Evolutionary conservation across 2,329 filamentous ascomycete genomes (phyloP), one percentile per base, ranked within the genome.

Genomic region (Aspergillus pseudoglaucus): DNA sequence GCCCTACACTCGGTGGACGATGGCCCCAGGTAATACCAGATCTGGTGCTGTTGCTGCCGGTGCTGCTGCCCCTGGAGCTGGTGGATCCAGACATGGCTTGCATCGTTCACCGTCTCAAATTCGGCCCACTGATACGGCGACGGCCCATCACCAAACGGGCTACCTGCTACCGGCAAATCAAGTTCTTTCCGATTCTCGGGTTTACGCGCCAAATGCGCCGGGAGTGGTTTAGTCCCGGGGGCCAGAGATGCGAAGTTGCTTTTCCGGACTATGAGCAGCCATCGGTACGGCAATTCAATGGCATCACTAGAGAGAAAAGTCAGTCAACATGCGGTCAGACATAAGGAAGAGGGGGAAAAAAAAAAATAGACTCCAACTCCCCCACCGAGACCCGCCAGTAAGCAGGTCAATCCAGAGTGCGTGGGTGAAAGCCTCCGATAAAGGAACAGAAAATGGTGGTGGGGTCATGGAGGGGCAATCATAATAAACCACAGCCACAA

Each of bases 21-120:
- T 64, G 82, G 82, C 27, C 88, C 88, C 51, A 98, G 77, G 65
- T 96, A 97, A 70, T 89, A 81, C 88, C 90, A 97, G 15, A 95
- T 67, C 63, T 88, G 84, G 52, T 91, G 80, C 14, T 83, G 76
- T 63, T 86, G 87, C 51, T 70, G 70, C 7, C 95, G 67, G 60
- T 95, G 82, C 49, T 94, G 74, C 68, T 84, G 87, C 62, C 76
- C 77, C 65, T 87, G 82, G 45, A 73, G 75, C 46, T 73, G 75
- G 25, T 27, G 37, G 53, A 74, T 74, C 58, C 85, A 86, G 52
- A 63, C 60, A 32, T 75, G 71, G 20, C 79, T 75, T 57, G 79
- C 76, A 43, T 62, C 63, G 45, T 77, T 72, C 38, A 78, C 71
- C 54, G 75, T 79, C 59, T 87, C 79, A 67, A 95, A 96, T 63